phyloP scores from a whole-genome alignment of 345 rosid genomes.

The Citrus sp. region DNA sequence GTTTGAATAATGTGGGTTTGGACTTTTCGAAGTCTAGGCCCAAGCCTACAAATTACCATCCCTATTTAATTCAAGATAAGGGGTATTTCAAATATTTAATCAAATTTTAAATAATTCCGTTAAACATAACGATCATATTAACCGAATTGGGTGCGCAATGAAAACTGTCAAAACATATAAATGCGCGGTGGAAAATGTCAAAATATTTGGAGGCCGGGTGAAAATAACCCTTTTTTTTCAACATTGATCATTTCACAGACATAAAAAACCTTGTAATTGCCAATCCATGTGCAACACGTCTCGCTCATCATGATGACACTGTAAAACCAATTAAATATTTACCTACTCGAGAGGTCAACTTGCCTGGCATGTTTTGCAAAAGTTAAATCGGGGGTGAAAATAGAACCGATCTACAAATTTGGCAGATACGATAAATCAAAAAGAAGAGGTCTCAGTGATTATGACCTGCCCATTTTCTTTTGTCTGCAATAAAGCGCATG shows the following conservation, averaged over 20 bases:
- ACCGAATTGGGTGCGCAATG: rapidly evolving
- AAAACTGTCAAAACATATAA: no score
- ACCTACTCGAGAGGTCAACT: not conserved
- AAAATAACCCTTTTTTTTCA: no score
- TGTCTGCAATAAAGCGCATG: slow-evolving; percentile 25
- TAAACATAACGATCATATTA: rapidly evolving
- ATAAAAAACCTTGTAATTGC: slow-evolving; percentile 29
- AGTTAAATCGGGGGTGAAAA: not conserved
- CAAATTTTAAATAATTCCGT: rapidly evolving
- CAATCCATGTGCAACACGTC: slow-evolving; percentile 31
- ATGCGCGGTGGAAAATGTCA: rapidly evolving
- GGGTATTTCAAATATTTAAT: rapidly evolving
- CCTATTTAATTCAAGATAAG: no score
- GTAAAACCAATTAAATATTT: slow-evolving; percentile 7
- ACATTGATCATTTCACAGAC: slow-evolving; percentile 7
- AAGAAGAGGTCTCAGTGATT: slow-evolving; percentile 16
- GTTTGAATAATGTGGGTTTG: no score
- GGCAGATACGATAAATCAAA: not conserved
- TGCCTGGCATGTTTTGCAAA: no score
- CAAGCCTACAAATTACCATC: no score
- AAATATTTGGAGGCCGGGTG: rapidly evolving
- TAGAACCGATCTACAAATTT: not conserved
- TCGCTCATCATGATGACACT: slow-evolving; percentile 24
- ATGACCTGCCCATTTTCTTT: slow-evolving; percentile 33
- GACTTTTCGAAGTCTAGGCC: rapidly evolving